Evolutionary conservation across 2,329 filamentous ascomycete species (phyloP), one percentile per base, ranked within the genome.

Genomic region (Ascochyta fabae): DNA sequence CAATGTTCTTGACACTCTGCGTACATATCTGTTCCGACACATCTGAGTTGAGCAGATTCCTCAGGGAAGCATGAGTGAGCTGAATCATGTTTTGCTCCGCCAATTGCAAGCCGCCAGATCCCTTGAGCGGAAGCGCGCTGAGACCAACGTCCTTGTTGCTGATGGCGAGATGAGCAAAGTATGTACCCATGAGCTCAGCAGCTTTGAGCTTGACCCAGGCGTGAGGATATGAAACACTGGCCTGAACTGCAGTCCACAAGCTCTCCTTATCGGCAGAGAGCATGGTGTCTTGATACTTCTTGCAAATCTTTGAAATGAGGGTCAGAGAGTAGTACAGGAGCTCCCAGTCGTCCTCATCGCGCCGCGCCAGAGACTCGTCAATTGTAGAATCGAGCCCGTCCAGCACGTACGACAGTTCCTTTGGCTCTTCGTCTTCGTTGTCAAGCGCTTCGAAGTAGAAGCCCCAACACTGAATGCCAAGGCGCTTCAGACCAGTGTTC

Each of bases 381-480:
- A 83, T 71, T 8, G 85, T 79, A 53, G 79, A 84, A 62, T 77
- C 80, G 13, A 87, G 79, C 48, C 68, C 76, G 49, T 67, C 75
- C 46, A 77, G 69, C 3, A 93, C 80, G 33, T 86, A 83, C 10
- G 82, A 80, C 10, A 90, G 78, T 67, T 96, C 89, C 66, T 88
- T 89, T 56, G 84, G 86, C 8, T 80, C 71, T 3, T 83, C 79
- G 34, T 86, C 85, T 31, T 84, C 83, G 3, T 57, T 53, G 9
- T 62, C 64, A 29, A 64, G 53, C 0, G 84, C 84, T 56, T 95
- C 90, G 54, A 96, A 90, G 74, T 94, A 96, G 46, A 95, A 86
- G 1, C 87, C 84, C 78, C 93, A 96, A 27, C 89, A 86, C 71
- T 95, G 90, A 48, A 97, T 80, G 1, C 89, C 90, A 22, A 94